Base-by-base conservation (phyloP, 2,329 filamentous ascomycete genomes). In the Colletotrichum tropicale region DNA sequence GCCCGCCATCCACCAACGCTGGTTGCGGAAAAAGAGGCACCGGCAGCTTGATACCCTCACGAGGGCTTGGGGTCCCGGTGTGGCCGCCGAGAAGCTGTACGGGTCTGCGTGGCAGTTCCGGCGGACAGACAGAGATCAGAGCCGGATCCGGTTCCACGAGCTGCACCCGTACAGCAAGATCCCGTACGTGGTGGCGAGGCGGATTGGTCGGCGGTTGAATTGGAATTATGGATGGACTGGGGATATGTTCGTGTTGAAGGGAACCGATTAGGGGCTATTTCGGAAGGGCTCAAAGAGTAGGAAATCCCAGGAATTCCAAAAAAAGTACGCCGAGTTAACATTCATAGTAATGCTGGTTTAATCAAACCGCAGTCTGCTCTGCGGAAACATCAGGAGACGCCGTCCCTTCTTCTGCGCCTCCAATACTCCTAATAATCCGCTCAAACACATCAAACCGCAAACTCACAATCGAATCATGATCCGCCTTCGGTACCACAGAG, bases 71-170 rank as follows among this genome's bases (percentile, higher is more conserved):
- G 52, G 21, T 1, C 60, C 60, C 9, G 21, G 15, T 0, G 16
- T 62, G 60, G 28, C 60, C 0, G 86, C 86, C 0, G 83, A 91
- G 81, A 92, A 93, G 81, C 84, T 92, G 0, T 91, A 92, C 75
- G 90, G 91, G 0, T 92, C 89, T 1, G 88, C 88, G 0, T 93
- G 91, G 91, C 88, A 91, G 16, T 93, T 93, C 75, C 84, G 83
- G n/a, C 88, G 88, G 4, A 80, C 79, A 4, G 18, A 48, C 0
- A 18, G 18, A 48, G 83, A 87, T 0, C 82, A 87, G 55, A 81
- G 87, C 6, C 86, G 85, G 26, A 92, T 93, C 32, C 88, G 91
- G 69, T 91, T 93, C 75, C 90, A 93, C 76, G 90, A 92, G 78
- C 91, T 91, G 4, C 91, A 93, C 80, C 89, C 90, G 0, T 79